Conservation (phyloP, 306 rosid species). For the Gastrolobium villosum region DNA sequence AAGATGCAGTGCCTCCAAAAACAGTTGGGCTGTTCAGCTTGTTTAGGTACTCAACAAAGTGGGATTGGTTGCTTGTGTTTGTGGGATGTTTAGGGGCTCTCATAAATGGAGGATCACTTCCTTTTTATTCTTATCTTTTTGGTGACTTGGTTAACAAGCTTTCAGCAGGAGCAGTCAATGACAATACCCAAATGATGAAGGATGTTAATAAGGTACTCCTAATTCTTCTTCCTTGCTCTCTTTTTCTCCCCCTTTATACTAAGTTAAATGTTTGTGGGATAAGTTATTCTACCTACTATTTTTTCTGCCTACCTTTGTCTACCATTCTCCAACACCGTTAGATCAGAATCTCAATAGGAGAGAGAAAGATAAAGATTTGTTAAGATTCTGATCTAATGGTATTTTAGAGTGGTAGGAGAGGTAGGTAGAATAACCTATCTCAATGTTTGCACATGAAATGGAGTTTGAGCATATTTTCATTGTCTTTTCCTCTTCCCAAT, state of each 20-base stretch:
- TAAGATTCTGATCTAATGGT: too few relatives aligned
- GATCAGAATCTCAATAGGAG: too few relatives aligned
- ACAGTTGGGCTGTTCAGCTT: conserved; percentile 75
- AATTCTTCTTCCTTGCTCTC: neutral
- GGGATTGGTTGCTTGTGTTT: conserved; percentile 79
- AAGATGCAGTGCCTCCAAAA: conserved; percentile 60
- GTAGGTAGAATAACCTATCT: too few relatives aligned
- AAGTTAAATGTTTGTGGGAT: neutral
- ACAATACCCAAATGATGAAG: conserved; percentile 59
- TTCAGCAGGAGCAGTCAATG: conserved; percentile 49
- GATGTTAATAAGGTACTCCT: conserved; percentile 66
- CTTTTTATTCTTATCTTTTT: conserved; percentile 80
- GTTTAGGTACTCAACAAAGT: conserved; percentile 84
- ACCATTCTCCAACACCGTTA: too few relatives aligned
- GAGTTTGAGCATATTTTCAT: conserved; percentile 20
- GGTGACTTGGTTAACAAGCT: conserved; percentile 78
- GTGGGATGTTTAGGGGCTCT: conserved; percentile 92
- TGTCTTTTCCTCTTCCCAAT: neutral
- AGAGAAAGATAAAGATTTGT: too few relatives aligned
- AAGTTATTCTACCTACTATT: too few relatives aligned
- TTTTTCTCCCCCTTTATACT: neutral
- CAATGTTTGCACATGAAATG: neutral
- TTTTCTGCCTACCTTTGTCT: too few relatives aligned
- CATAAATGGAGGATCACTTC: conserved; percentile 92
- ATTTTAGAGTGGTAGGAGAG: too few relatives aligned